phyloP scores from a whole-genome alignment of 495 filamentous ascomycete genomes.

The Hypoxylon lienhwacheense region DNA sequence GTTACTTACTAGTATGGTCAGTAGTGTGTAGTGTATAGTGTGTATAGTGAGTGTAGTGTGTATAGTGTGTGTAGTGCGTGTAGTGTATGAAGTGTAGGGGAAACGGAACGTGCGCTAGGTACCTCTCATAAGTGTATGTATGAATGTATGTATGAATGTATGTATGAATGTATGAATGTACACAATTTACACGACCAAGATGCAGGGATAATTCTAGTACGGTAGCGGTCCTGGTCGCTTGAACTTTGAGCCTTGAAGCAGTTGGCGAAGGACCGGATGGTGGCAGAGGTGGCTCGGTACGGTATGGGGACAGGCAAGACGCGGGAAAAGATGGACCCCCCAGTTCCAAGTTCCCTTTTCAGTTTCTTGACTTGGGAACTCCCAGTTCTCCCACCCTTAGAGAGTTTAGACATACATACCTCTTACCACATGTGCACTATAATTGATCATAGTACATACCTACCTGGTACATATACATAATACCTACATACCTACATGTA shows the following conservation, averaged over 20 bases:
- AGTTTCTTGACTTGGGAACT: background rate
- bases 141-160: background rate
- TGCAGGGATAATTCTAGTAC: slow-evolving; percentile 28
- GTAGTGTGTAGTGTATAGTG: too few relatives aligned
- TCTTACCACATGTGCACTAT: too few relatives aligned
- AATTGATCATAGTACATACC: background rate
- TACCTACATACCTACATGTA: background rate
- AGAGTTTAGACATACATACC: too few relatives aligned
- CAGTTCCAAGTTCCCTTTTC: slow-evolving; percentile 4
- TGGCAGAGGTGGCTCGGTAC: slow-evolving; percentile 22
- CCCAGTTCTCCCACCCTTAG: background rate
- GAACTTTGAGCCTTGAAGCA: slow-evolving; percentile 10
- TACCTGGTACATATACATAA: too few relatives aligned
- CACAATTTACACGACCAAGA: slow-evolving; percentile 4
- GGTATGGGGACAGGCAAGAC: slow-evolving; percentile 12
- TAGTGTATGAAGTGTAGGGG: too few relatives aligned
- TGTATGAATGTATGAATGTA: background rate
- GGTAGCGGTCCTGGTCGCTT: slow-evolving; percentile 10
- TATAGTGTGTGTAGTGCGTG: too few relatives aligned
- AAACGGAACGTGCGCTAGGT: background rate
- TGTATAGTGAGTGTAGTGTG: too few relatives aligned
- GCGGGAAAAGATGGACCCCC: slow-evolving; percentile 33
- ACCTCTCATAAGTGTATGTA: background rate
- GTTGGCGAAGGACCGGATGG: slow-evolving; percentile 19
- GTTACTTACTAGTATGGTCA: too few relatives aligned